Base-by-base conservation (phyloP, 108 stramenopile species). In the Epipyxis sp. region DNA sequence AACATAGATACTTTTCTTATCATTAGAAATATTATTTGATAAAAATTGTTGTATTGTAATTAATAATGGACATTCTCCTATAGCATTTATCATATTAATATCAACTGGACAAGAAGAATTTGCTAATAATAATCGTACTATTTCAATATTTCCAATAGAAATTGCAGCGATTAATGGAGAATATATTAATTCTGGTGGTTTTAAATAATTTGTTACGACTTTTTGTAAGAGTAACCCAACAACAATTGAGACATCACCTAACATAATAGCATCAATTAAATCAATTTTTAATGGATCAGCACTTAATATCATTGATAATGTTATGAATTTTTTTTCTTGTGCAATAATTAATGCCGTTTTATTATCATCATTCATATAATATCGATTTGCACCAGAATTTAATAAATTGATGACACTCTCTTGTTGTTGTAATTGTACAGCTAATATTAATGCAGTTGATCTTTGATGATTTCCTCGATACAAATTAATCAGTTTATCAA, bases 381-480 rank as follows among this genome's bases (percentile, higher is more conserved):
- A 37, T 35, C 61, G 61, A 65, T 35, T 65, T 32, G 46, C 46
- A 13, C 46, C 61, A 65, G 20, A 10, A 30, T 32, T 42, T 34
- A 74, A 74, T 39, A 74, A 6, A 43, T 16, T 6, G 27, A 42
- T 29, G 20, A 57, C 71, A 42, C n/a, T 10, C 40, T 74, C 42
- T 27, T 13, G 6, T 25, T 74, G 71, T 6, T 25, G 3, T 37
- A 3, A 10, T 74, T 46, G 25, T 42, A 46, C 32, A 42, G 44
- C 71, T 27, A 74, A 6, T 27, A 27, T 13, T 42, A 74, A 57
- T 42, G 50, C 42, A 3, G 50, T 74, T 10, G 41, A 42, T 3
- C 50, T 42, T 54, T 46, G 25, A 43, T 13, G n/a, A 10, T 37
- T 10, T 10, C 71, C 71, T 30, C 71, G 71, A 57, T 35, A 74